Evolutionary conservation across 2,329 filamentous ascomycete genomes (phyloP), one percentile per base, ranked within the genome.

Genomic region (Aspergillus amoenus): DNA sequence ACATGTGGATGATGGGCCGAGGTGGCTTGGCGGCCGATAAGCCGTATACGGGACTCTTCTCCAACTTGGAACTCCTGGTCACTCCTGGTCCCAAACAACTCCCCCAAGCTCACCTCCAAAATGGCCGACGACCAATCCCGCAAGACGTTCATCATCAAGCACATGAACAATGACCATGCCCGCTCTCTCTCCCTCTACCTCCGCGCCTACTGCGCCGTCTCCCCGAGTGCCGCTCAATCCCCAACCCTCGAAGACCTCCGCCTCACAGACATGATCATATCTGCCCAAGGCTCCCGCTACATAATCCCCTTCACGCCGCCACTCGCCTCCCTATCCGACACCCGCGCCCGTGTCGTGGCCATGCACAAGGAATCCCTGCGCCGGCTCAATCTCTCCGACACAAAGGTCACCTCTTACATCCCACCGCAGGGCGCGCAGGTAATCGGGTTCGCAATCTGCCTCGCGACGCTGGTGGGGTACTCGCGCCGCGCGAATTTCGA

Each of bases 91-190:
- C 37, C 18, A 39, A 37, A 48, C 41, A 46, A 30, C 8, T 7
- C 27, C 12, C 30, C 9, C 22, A 17, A 13, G 3, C 7, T 12
- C 30, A 18, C 12, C 32, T 9, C 13, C 21, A 56, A 27, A 30
- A 52, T 58, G 54, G 39, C 48, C 17, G 44, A 54, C 52, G 60
- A 43, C 51, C 69, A 67, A 61, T 62, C 67, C 5, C 75, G 79
- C 57, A 85, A 85, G 68, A 67, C 79, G 57, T 84, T 87, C 57
- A 87, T 91, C 72, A 84, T 93, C 69, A 80, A 80, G 34, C 93
- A 97, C 79, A 94, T 97, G 90, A 96, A 97, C 77, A 79, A 79
- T 43, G 89, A 93, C 73, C 93, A 96, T 76, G 78, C 82, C 51
- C 82, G 85, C 65, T 90, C 91, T 57, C 85, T 96, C 49, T 78